Evolutionary conservation across 1,139 yeast genomes (phyloP), one percentile per base, ranked within the genome.

Genomic region (Blastobotrys arbuscula): DNA sequence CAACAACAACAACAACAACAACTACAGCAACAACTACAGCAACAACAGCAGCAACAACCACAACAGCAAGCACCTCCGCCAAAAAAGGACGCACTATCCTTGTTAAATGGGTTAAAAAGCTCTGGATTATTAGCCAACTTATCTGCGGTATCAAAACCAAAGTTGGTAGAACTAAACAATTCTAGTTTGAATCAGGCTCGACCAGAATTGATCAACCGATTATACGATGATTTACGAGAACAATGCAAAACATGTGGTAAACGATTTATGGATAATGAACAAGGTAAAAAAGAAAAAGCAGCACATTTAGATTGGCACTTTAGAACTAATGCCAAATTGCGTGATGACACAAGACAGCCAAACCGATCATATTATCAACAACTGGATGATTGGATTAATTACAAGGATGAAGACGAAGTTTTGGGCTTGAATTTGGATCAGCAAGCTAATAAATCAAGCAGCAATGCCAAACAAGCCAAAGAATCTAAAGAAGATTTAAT

Each of bases 271-370:
- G 77, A 77, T 46, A 78, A 82, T 40, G 71, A 69, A 1, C 77
- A 75, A 47, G 95, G 94, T 2, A 72, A 75, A 16, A 69, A 67
- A 20, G 74, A 76, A 50, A 75, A 84, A 53, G 68, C 73, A 41
- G 73, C 74, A 8, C 98, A 92, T 67, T 71, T 88, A 58, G 98
- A 92, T 67, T 92, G 97, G 97, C 98, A 92, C 71, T 89, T 89
- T 71, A 78, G 97, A 61, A 85, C 88, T 48, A 90, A 88, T 65
- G 86, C 85, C 61, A 83, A 86, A 59, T 71, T 85, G 45, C 78
- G 85, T 43, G 83, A 77, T 38, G 72, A 68, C 52, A 59, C 61
- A 46, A 56, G 69, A 46, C 67, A 72, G 9, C 88, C 87, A 64
- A 80, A 87, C 46, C 73, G 97, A 59, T 78, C 82, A 58, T 89